Evolutionary conservation across 768 basidiomycete genomes (phyloP).

Genomic region (Mycena kentingensis): DNA sequence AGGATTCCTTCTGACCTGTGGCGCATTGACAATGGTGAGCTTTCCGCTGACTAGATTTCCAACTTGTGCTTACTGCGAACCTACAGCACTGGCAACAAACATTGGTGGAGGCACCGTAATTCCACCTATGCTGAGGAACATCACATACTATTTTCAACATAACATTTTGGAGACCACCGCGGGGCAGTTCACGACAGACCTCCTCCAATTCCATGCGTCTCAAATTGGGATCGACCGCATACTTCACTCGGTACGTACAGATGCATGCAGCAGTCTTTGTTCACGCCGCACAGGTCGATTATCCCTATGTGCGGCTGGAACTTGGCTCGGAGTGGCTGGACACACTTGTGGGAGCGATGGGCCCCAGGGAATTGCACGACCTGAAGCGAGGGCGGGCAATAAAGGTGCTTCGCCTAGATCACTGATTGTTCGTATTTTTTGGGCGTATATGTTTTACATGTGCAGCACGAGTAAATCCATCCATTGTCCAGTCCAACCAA

Average conservation of each 20-base stretch:
- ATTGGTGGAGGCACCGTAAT: neutral
- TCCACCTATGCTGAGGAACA: constrained; percentile 38
- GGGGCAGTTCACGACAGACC: constrained; percentile 42
- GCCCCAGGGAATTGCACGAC: constrained; percentile 4
- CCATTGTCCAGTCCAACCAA: constrained; percentile 3
- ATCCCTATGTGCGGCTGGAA: constrained; percentile 10
- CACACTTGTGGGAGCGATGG: neutral
- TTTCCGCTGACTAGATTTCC: neutral
- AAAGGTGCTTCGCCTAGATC: constrained; percentile 9
- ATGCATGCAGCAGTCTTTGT: constrained; percentile 18
- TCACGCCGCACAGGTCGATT: constrained; percentile 12
- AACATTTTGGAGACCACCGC: constrained; percentile 45
- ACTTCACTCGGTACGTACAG: constrained; percentile 41
- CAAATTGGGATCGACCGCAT: constrained; percentile 44
- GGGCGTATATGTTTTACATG: too few relatives aligned
- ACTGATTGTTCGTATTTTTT: too few relatives aligned
- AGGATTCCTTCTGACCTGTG: constrained; percentile 44
- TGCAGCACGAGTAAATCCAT: constrained; percentile 17
- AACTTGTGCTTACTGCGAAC: neutral
- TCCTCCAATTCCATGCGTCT: constrained; percentile 41
- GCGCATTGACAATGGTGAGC: constrained; percentile 42
- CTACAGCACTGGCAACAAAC: constrained; percentile 33
- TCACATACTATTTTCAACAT: constrained; percentile 39
- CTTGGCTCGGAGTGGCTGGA: constrained; percentile 11
- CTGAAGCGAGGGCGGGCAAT: constrained; percentile 16